Percentiles rank a stretch among this genome's conserved stretches.
Conservation (phyloP, 371 early-diverging fungal species). For the Syncephalastrum racemosum region DNA sequence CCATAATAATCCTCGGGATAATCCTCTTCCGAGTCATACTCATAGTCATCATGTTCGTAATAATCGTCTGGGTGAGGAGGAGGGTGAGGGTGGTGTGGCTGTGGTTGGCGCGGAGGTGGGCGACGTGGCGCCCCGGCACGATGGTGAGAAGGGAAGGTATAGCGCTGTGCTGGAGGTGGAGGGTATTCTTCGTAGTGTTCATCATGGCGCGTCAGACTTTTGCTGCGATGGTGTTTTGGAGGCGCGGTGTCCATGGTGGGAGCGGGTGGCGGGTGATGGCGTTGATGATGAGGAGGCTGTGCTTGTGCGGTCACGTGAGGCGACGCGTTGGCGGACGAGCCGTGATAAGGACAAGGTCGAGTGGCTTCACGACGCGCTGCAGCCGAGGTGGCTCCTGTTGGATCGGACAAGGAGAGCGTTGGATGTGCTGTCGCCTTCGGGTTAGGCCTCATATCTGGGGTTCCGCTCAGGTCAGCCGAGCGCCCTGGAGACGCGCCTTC, state of each 20-base stretch:
- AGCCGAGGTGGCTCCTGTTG: too few relatives aligned
- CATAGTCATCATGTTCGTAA: slow-evolving; percentile 3
- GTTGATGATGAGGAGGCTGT: slow-evolving; percentile 2
- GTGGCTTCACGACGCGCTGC: too few relatives aligned
- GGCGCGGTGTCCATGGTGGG: too few relatives aligned
- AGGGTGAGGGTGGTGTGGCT: too few relatives aligned
- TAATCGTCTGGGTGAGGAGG: background rate
- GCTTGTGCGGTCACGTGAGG: background rate
- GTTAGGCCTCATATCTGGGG: too few relatives aligned
- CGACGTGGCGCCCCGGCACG: too few relatives aligned
- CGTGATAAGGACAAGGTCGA: background rate
- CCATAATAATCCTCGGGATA: background rate
- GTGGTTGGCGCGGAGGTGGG: too few relatives aligned
- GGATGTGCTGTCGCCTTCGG: too few relatives aligned
- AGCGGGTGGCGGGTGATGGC: background rate
- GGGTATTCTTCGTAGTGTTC: background rate
- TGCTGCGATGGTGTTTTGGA: background rate
- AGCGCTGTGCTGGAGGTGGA: background rate
- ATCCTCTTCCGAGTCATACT: slow-evolving; percentile 1
- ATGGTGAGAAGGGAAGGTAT: too few relatives aligned
- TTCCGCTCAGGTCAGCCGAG: too few relatives aligned
- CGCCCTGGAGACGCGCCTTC: too few relatives aligned
- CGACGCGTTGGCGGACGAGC: background rate
- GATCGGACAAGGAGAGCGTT: too few relatives aligned
- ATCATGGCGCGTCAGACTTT: background rate